A percentile compares a stretch with the other conserved stretches of the same genome.
phyloP scores from a whole-genome alignment of 2,329 filamentous ascomycete species.

The Verticillium longisporum region DNA sequence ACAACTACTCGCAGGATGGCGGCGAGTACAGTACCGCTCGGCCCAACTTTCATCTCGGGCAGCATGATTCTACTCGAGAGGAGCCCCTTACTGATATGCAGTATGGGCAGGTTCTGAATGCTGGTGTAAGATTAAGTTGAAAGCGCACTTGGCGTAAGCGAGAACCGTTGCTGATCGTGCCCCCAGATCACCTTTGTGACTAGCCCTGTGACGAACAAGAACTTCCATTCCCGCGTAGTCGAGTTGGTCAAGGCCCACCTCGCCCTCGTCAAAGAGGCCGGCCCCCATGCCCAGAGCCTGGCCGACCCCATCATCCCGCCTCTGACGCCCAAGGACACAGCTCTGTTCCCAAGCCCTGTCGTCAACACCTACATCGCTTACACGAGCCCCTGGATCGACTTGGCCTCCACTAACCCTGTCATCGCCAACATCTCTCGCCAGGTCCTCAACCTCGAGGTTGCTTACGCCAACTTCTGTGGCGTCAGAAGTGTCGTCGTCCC shows the following conservation, averaged over 20 bases:
- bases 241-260: constrained; percentile 52
- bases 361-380: constrained; percentile 71
- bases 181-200: constrained; percentile 71
- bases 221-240: constrained; percentile 65
- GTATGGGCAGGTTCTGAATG: constrained; percentile 60
- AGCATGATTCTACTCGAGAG: constrained; percentile 61
- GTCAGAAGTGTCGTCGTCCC: constrained; percentile 75
- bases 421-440: constrained; percentile 84
- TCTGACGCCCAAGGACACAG: constrained; percentile 73
- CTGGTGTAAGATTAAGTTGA: constrained; percentile 48
- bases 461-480: constrained; percentile 94
- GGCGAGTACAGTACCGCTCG: constrained; percentile 13
- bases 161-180: constrained; percentile 1
- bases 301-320: constrained; percentile 57
- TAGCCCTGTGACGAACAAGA: constrained; percentile 66
- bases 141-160: constrained; percentile 10
- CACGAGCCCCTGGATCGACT: constrained; percentile 87
- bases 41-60: constrained; percentile 60
- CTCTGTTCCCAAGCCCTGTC: constrained; percentile 58
- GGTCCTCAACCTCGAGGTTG: constrained; percentile 82
- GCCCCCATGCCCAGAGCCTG: constrained; percentile 34
- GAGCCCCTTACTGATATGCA: constrained; percentile 56
- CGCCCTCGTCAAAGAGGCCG: constrained; percentile 33
- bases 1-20: constrained; percentile 1
- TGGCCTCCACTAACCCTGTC: constrained; percentile 74